phyloP scores from a whole-genome alignment of 129 eudicot species.

The carrot (Daucus carota) region DH1_v3.0 NC_030389.2:20764001-20764500 shows the following conservation, averaged over 20 bases:
- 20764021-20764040: neutral
- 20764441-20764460: constrained; percentile 91
- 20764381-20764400: constrained; percentile 58
- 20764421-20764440: constrained; percentile 97
- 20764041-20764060: neutral
- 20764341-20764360: constrained; percentile 31
- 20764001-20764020: neutral
- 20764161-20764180: neutral
- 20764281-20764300: neutral
- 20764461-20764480: constrained; percentile 37
- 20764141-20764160: neutral
- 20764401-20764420: constrained; percentile 82
- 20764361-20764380: constrained; percentile 81
- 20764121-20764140: neutral
- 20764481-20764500: neutral
- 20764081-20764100: neutral
- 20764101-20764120: neutral
- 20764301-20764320: neutral
- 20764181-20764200: neutral
- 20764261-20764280: neutral
- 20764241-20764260: neutral
- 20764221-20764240: neutral
- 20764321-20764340: neutral
- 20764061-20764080: neutral
- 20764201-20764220: neutral